Conservation (phyloP, 176 grass and related monocot species). For the Cymbopogon citratus region DNA sequence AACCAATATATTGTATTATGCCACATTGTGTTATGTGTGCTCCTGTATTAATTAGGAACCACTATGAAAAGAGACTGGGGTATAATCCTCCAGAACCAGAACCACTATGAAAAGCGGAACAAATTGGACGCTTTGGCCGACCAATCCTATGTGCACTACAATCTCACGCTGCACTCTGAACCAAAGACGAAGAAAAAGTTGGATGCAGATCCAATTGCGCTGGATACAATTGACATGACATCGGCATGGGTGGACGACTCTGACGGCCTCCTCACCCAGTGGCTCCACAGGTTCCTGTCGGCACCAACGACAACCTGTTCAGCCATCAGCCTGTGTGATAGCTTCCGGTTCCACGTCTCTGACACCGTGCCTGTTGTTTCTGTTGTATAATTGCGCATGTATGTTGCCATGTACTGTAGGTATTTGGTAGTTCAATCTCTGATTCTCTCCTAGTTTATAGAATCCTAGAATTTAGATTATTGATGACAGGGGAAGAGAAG, state of each 20-base stretch:
- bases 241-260: conserved; percentile 89
- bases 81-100: conserved; percentile 59
- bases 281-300: conserved; percentile 82
- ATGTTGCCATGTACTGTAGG: conserved; percentile 3
- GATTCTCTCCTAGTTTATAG: not conserved
- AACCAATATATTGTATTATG: not conserved
- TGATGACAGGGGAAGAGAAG: not conserved
- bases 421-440: conserved; percentile 2
- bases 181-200: conserved; percentile 39
- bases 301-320: conserved; percentile 72
- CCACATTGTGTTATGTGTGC: not conserved
- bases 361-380: not conserved
- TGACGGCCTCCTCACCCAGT: conserved; percentile 63
- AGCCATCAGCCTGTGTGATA: conserved; percentile 58
- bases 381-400: conserved; percentile 4
- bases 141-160: conserved; percentile 84
- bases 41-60: not conserved
- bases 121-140: conserved; percentile 58
- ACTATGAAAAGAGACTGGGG: conserved; percentile 82
- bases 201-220: conserved; percentile 55
- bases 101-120: conserved; percentile 80
- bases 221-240: conserved; percentile 72
- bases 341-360: not conserved
- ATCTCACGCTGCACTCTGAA: conserved; percentile 56
- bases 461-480: not conserved